Percentiles rank a stretch among this genome's conserved stretches.
Conservation (phyloP, 768 basidiomycete species). For the Psilocybe cyanescens region DNA sequence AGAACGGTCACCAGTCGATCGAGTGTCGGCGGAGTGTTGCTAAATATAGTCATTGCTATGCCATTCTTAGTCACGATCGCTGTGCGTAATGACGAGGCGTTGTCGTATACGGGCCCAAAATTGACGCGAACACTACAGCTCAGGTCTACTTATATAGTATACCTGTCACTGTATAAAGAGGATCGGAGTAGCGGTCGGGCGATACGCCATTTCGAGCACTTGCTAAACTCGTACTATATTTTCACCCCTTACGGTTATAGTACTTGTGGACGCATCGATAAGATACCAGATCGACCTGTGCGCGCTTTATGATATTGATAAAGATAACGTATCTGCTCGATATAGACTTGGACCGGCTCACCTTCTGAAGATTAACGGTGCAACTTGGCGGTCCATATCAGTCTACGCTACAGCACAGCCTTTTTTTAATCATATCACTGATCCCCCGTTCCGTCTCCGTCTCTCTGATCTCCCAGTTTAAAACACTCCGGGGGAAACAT, state of each 20-base stretch:
- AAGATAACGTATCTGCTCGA: not conserved
- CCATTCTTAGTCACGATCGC: not conserved
- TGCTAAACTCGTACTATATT: not conserved
- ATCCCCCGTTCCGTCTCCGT: not conserved
- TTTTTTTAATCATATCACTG: not conserved
- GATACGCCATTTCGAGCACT: not conserved
- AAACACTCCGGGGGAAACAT: not conserved
- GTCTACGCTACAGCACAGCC: not conserved
- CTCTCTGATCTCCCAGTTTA: not conserved
- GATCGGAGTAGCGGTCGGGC: not conserved
- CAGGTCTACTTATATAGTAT: not conserved
- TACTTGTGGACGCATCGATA: too few relatives aligned
- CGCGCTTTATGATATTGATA: not conserved
- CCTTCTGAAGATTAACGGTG: not conserved
- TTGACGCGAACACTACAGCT: not conserved
- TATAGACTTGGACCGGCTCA: not conserved
- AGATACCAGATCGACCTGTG: not conserved
- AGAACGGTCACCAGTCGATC: not conserved
- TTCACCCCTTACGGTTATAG: not conserved
- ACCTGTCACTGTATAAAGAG: not conserved
- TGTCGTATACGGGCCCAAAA: not conserved
- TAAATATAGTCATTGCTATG: slow-evolving; percentile 1
- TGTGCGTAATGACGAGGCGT: not conserved
- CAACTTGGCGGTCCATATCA: not conserved
- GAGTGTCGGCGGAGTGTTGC: not conserved